Evolutionary conservation across 768 basidiomycete genomes (phyloP).

Genomic region (Nidula microcarpa): DNA sequence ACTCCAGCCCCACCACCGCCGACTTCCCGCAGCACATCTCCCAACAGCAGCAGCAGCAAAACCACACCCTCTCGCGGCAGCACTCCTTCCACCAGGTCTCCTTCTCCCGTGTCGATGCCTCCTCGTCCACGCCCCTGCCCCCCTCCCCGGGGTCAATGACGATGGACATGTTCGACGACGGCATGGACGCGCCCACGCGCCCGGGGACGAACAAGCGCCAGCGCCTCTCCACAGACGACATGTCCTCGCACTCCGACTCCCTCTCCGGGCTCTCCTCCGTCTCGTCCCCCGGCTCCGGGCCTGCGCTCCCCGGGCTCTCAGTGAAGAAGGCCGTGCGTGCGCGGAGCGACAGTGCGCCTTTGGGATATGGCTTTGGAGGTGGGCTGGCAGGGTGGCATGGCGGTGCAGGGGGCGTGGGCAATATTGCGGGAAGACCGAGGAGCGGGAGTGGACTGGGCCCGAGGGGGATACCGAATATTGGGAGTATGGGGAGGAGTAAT

Average conservation of each 20-base stretch:
- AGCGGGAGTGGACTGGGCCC: constrained; percentile 43
- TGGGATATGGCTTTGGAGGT: constrained; percentile 44
- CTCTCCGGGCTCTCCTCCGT: constrained; percentile 28
- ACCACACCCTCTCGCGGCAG: constrained; percentile 49
- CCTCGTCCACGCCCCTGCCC: constrained; percentile 32
- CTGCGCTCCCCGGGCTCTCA: constrained; percentile 11
- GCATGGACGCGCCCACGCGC: constrained; percentile 17
- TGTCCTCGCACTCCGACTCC: constrained; percentile 18
- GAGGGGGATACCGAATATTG: constrained; percentile 34
- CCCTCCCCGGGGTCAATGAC: constrained; percentile 36
- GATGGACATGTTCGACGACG: constrained; percentile 45
- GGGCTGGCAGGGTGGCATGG: constrained; percentile 16
- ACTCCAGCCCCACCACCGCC: constrained; percentile 49
- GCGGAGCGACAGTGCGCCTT: constrained; percentile 57
- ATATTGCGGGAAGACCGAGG: constrained; percentile 38
- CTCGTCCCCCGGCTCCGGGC: constrained; percentile 26
- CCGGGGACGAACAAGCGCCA: constrained; percentile 35
- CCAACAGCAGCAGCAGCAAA: constrained; percentile 18
- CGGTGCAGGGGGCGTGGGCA: constrained; percentile 21
- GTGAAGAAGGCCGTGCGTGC: constrained; percentile 38
- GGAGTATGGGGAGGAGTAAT: constrained; percentile 22
- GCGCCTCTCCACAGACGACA: constrained; percentile 36
- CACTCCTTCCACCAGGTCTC: constrained; percentile 58
- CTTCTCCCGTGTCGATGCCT: constrained; percentile 28
- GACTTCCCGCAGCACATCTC: constrained; percentile 33